Evolutionary conservation across 768 basidiomycete species (phyloP).

Genomic region (Psilocybe subaeruginosa): DNA sequence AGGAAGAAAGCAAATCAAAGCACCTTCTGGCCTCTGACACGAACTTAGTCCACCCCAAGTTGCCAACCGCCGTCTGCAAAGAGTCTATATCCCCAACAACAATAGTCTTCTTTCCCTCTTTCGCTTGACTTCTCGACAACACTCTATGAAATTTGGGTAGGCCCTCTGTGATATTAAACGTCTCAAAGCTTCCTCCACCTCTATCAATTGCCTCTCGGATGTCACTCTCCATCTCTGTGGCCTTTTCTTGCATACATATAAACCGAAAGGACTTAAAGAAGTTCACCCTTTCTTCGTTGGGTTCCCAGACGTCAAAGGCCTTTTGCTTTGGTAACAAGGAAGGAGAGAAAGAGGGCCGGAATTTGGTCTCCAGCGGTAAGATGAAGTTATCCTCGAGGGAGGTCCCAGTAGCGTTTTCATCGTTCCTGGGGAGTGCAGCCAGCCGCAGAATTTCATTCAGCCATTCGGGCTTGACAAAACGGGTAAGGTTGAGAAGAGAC

Average conservation of each 20-base stretch:
- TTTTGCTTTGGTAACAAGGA: conserved; percentile 51
- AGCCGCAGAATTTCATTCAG: conserved; percentile 59
- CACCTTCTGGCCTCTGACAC: conserved; percentile 55
- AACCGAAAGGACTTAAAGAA: conserved; percentile 60
- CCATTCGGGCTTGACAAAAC: conserved; percentile 73
- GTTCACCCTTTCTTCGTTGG: conserved; percentile 61
- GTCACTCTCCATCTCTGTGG: conserved; percentile 48
- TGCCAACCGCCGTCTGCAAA: conserved; percentile 54
- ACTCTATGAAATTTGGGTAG: conserved; percentile 52
- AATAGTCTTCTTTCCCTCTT: conserved; percentile 50
- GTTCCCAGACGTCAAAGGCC: conserved; percentile 63
- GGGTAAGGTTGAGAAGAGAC: conserved; percentile 60
- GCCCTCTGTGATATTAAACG: conserved; percentile 56
- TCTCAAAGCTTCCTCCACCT: conserved; percentile 66
- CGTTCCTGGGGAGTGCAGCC: conserved; percentile 38
- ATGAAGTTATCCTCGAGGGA: conserved; percentile 53
- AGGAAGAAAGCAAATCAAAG: neutral
- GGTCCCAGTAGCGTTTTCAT: conserved; percentile 34
- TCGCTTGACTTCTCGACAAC: conserved; percentile 54
- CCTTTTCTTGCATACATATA: conserved; percentile 60
- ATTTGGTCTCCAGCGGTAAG: conserved; percentile 57
- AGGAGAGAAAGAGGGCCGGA: conserved; percentile 59
- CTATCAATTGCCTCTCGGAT: conserved; percentile 56
- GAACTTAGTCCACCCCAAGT: conserved; percentile 56
- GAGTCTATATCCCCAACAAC: conserved; percentile 53